Evolutionary conservation across 1,284 basidiomycete genomes (phyloP).

Genomic region (Rhodotorula sp.): DNA sequence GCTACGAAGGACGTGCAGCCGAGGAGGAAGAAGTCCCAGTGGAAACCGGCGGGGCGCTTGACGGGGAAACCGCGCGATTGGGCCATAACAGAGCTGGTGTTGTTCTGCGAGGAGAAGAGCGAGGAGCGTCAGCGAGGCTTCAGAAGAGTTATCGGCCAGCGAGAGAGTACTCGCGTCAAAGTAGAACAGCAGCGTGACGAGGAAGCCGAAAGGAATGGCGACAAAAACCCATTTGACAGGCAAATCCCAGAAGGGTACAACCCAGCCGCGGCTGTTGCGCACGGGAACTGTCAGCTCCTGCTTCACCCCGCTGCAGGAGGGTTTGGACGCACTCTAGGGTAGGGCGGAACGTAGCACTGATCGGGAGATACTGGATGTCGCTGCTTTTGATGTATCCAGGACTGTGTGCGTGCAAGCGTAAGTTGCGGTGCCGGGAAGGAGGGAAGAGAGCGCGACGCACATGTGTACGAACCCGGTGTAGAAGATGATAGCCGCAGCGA

Average conservation of each 20-base stretch:
- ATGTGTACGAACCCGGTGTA: slow-evolving; percentile 53
- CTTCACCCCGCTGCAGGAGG: not conserved
- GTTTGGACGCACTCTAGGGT: slow-evolving; percentile 28
- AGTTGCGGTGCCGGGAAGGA: not conserved
- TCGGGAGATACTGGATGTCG: slow-evolving; percentile 38
- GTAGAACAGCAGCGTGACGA: slow-evolving; percentile 51
- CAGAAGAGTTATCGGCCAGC: not conserved
- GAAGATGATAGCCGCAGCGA: slow-evolving; percentile 50
- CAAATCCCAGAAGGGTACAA: slow-evolving; percentile 87
- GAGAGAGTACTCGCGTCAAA: slow-evolving; percentile 50
- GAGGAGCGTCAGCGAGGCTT: too few species aligned
- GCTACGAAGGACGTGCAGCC: slow-evolving; percentile 90
- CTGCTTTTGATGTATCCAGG: slow-evolving; percentile 42
- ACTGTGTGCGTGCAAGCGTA: not conserved
- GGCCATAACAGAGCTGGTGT: slow-evolving; percentile 75
- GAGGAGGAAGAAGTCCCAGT: slow-evolving; percentile 70
- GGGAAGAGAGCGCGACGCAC: slow-evolving; percentile 23
- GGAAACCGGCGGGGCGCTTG: slow-evolving; percentile 87
- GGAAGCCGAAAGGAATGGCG: slow-evolving; percentile 58
- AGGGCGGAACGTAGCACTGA: slow-evolving; percentile 39
- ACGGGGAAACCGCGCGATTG: slow-evolving; percentile 89
- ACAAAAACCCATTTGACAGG: slow-evolving; percentile 85
- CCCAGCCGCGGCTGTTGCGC: slow-evolving; percentile 57
- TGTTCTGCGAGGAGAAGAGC: slow-evolving; percentile 12
- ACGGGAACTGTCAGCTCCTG: not conserved